Base-by-base conservation (phyloP, 2,329 filamentous ascomycete genomes). In the Hypoxylon sp. region DNA sequence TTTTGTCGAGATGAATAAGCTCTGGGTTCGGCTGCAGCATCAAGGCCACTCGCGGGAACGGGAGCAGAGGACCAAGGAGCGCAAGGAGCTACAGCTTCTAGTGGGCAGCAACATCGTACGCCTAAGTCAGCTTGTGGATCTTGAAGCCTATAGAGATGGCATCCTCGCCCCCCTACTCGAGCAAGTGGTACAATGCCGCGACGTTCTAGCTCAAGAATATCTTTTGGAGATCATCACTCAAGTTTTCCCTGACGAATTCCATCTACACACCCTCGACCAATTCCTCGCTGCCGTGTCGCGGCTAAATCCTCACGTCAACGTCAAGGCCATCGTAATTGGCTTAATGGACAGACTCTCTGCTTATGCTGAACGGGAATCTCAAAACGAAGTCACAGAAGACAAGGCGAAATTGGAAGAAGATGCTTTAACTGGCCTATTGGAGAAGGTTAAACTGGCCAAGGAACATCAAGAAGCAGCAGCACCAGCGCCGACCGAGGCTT, bases 1-100 rank as follows among this genome's bases (percentile, higher is more conserved):
- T 74, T 99, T 99, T 75, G 95, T 99, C 71, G 95, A 99, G 80
- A 99, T 99, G 95, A 99, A 99, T 81, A 99, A 99, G 85, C 85
- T 99, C 32, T 99, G 95, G 95, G 95, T 99, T 67, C 90, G 95
- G 44, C 82, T 98, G 74, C 95, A 99, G 77, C 95, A 99, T 78
- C 95, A 99, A 77, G 95, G 95, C 24, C 95, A 97, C 76, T 99
- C 95, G 39, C 87, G 94, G 72, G 95, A 99, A 79, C 86, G 95
- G 54, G 95, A 99, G 68, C 90, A 96, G 80, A 86, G 95, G 71
- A 97, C 93, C 60, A 93, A 95, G 73, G 95, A 99, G 81, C 86
- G 95, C 72, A 94, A 96, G 77, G 96, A 99, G 80, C 83, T 99
- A 56, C 95, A 99, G 81, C 84, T 99, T 65, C 85, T 99, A 7